Conservation (phyloP, 805 yeast genomes). For the Saccharomycopsis sp. region DNA sequence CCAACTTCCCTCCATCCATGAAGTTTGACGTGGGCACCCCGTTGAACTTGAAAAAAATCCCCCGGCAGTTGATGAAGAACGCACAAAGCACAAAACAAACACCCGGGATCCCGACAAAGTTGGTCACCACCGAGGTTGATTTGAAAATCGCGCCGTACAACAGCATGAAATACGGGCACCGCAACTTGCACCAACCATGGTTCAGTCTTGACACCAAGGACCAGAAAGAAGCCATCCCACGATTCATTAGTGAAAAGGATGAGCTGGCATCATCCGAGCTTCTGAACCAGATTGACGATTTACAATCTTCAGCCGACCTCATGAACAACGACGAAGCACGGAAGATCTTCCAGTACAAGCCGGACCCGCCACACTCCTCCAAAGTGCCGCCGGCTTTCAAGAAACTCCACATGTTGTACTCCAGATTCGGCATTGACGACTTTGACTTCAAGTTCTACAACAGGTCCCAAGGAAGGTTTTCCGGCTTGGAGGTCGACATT, state of each 20-base stretch:
- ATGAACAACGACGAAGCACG: background rate
- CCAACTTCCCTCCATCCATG: conserved; percentile 67
- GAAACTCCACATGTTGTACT: conserved; percentile 67
- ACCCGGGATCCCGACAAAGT: background rate
- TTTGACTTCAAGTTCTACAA: conserved; percentile 87
- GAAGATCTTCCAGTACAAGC: conserved; percentile 16
- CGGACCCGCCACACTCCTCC: conserved; percentile 2
- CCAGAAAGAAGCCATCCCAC: conserved; percentile 32
- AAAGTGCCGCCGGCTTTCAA: conserved; percentile 60
- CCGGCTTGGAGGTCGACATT: conserved; percentile 86
- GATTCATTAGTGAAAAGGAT: conserved; percentile 51
- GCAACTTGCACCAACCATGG: conserved; percentile 42
- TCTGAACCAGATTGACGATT: conserved; percentile 20
- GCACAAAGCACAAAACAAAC: conserved; percentile 2
- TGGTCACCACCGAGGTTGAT: conserved; percentile 6
- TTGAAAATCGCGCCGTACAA: conserved; percentile 35
- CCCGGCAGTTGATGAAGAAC: conserved; percentile 29
- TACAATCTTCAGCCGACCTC: too few species aligned
- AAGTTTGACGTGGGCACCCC: conserved; percentile 38
- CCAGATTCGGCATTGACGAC: conserved; percentile 87
- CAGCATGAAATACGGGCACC: conserved; percentile 44
- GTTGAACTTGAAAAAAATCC: conserved; percentile 16
- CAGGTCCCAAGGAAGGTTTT: conserved; percentile 40
- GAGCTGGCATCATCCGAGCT: conserved; percentile 23
- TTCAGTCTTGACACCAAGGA: conserved; percentile 28